Evolutionary conservation across 306 rosid species (phyloP), one percentile per base, ranked within the genome.

Genomic region (Quercus gilva): DNA sequence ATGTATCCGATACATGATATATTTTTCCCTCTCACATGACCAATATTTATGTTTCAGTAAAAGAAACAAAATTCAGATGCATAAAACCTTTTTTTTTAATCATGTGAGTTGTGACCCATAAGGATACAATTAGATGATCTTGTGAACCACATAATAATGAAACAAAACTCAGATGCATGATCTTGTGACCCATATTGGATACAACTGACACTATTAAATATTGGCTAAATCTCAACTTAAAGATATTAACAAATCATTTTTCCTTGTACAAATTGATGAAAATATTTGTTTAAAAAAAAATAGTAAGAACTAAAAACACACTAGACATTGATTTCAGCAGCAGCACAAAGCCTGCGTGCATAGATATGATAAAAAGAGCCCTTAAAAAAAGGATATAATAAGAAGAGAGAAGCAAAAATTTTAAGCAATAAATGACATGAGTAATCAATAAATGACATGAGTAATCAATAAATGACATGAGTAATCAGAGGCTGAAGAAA

Each of bases 301-400:
- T 20, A 59, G 0, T 20, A 12, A 58, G 1, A 6, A 59, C 15
- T 49, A 49, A 49, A 12, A 59, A 18, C 6, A 33, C 51, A 33
- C 25, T 19, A 9, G 9, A 67, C 10, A 67, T 33, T 33, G 49
- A 43, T 18, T 75, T 79, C 71, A 28, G 83, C 23, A 41, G 64
- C 81, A 70, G 71, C 71, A 67, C 51, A 76, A 74, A 11, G 68
- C 84, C 57, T 26, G 52, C 61, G 70, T 57, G 65, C 74, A 75
- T n/a, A 77, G 75, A 26, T 55, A 60, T 74, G 86, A 77, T 49
- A 58, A 65, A 25, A 65, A 25, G 45, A 41, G 2, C 45, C 45
- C 45, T 8, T 41, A 41, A 41, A 41, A 8, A 8, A 41, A 8
- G 45, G 75, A 26, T 55, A 60, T 74, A 83, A 77, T 49, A 58